phyloP scores from a whole-genome alignment of 148 eudicot species.

The Vaccinium myrtillus region DNA sequence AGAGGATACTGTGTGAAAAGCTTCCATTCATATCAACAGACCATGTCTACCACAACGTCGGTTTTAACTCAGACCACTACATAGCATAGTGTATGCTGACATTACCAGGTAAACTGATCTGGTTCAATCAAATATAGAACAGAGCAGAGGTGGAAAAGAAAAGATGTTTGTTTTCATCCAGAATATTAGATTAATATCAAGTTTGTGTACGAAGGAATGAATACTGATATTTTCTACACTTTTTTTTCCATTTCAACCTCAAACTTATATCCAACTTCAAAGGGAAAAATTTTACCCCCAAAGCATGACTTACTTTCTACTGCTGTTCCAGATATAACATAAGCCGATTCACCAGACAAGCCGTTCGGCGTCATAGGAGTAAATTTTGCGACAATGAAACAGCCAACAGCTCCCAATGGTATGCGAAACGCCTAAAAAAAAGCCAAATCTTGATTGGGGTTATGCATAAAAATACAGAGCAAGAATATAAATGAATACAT shows the following conservation, averaged over 20 bases:
- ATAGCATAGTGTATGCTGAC: background rate
- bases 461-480: constrained; percentile 11
- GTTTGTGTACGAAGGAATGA: background rate
- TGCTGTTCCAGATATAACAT: constrained; percentile 63
- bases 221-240: background rate
- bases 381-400: constrained; percentile 80
- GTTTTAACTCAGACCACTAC: background rate
- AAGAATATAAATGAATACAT: constrained; percentile 6
- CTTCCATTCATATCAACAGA: background rate
- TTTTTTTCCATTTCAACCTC: background rate
- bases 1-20: background rate
- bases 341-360: constrained; percentile 84
- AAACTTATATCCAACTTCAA: background rate
- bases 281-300: background rate
- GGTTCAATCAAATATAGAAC: background rate
- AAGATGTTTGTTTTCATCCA: background rate
- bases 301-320: constrained; percentile 73
- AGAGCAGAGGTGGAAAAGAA: background rate
- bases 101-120: constrained; percentile 6
- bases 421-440: constrained; percentile 76
- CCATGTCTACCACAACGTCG: background rate
- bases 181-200: background rate
- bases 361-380: constrained; percentile 95
- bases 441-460: constrained; percentile 8
- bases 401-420: constrained; percentile 91